Base-by-base conservation (phyloP, 2,329 filamentous ascomycete species). In the Trichoderma sp. region DNA sequence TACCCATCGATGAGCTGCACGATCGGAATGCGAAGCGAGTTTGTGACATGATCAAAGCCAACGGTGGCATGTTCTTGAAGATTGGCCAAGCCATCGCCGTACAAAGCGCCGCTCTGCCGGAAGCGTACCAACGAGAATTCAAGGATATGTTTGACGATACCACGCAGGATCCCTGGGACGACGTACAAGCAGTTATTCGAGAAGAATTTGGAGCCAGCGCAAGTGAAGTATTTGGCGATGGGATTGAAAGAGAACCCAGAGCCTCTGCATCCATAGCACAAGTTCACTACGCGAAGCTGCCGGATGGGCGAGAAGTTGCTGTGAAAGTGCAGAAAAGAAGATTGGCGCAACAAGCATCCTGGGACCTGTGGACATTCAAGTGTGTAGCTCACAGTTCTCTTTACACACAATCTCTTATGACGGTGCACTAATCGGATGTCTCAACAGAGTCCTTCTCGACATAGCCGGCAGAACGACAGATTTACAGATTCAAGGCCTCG, bases 401-500 rank as follows among this genome's bases (percentile, higher is more conserved):
- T 3, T 19, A 4, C 19, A 5, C 0, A 1, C 3, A 5, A 1
- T 35, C 3, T 10, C 24, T 7, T 7, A 43, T 14, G 16, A 27
- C 33, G 8, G 27, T 37, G 37, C n/a, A 11, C 57, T 57, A 72
- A 73, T 49, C 91, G 90, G 27, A 1, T 27, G 11, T 52, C 8
- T 31, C 7, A 27, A 57, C 13, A 69, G 67, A 27, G 21, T 43
- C 5, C 8, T 69, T 2, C 43, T 37, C 3, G 67, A 65, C 35
- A 16, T 63, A 19, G 24, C 64, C 14, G 67, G 35, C 8, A 65
- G 29, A 35, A n/a, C 31, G 27, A 69, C 67, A 0, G 59, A 69
- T 56, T 58, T 69, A 4, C 60, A 52, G 11, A 57, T 69, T 6
- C 58, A 69, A 37, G 60, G 60, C 19, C 52, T 69, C 6, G 67